phyloP scores from a whole-genome alignment of 257 asterid species.

The Solanum piurae region DNA sequence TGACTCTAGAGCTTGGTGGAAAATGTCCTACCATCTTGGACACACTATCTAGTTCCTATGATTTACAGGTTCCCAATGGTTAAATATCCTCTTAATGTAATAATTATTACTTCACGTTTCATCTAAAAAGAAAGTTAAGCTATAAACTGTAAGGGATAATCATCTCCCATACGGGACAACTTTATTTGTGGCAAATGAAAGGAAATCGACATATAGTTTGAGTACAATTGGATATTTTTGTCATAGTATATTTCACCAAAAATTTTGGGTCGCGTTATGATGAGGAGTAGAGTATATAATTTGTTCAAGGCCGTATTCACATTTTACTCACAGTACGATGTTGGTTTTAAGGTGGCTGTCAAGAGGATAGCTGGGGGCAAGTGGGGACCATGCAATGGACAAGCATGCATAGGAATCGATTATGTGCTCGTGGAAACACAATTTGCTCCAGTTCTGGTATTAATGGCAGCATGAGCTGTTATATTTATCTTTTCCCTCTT shows the following conservation, averaged over 20 bases:
- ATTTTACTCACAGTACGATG: neutral
- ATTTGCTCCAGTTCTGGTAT: slow-evolving; percentile 57
- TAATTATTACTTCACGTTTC: neutral
- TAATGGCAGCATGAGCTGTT: neutral
- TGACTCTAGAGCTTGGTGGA: slow-evolving; percentile 90
- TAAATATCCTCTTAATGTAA: neutral
- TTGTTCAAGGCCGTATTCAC: neutral
- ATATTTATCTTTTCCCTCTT: neutral
- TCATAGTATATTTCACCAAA: neutral
- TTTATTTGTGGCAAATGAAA: neutral
- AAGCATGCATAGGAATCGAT: slow-evolving; percentile 89
- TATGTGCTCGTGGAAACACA: slow-evolving; percentile 61
- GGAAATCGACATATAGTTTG: neutral
- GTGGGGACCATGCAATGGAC: slow-evolving; percentile 97
- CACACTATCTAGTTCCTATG: slow-evolving; percentile 42
- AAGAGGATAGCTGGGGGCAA: slow-evolving; percentile 79
- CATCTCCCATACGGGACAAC: neutral
- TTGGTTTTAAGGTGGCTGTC: slow-evolving; percentile 46
- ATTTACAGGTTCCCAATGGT: slow-evolving; percentile 41
- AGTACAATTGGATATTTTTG: neutral
- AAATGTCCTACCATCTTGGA: slow-evolving; percentile 83
- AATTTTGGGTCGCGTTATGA: neutral
- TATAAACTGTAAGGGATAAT: neutral
- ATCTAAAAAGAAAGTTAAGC: neutral
- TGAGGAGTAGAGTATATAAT: neutral